Base-by-base conservation (phyloP, 2,329 filamentous ascomycete species). In the Fusarium xyrophilum region DNA sequence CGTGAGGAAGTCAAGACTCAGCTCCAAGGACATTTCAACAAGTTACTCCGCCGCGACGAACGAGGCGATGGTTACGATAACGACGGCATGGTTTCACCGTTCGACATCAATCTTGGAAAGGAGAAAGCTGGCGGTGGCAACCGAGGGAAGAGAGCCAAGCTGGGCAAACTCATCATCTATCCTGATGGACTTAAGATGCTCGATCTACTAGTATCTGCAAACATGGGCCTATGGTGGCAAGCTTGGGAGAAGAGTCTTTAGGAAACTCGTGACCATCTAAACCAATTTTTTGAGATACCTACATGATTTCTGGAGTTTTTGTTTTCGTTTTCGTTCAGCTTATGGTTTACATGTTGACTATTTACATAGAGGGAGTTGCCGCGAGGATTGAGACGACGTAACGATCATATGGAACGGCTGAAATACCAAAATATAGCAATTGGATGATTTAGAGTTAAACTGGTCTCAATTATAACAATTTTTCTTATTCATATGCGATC, bases 141-240 rank as follows among this genome's bases (percentile, higher is more conserved):
- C 75, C 86, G 90, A 44, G 95, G 95, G 0, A 93, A 92, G 77
- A 88, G 92, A 74, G 94, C 93, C 6, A 99, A 99, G 81, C 82
- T 99, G 72, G 96, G 95, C 1, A 99, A 98, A 79, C 82, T 99
- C 53, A 93, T 98, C 53, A 86, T 99, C 38, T 88, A 93, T 72
- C 89, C 95, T 58, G 94, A 97, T 74, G 96, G 96, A 0, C 81
- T 97, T 69, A 97, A 97, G 82, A 98, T 99, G 95, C 79, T 98
- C 73, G 96, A 99, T 82, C 79, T 99, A 61, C 83, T 97, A 1
- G 93, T 99, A 23, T 93, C 95, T 7, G 91, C 93, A 14, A 97
- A 97, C 76, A 87, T 99, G 80, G 93, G 92, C 2, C 82, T 98
- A 19, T 99, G 94, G 93, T 98, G 95, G 94, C 89, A 89, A 72